Percentiles rank a stretch among this genome's conserved stretches.
These are phyloP conservation scores for Pyrenophora graminea DNA, from an alignment of 2,329 filamentous ascomycete genomes.

Conservation along the genomic window DNA sequence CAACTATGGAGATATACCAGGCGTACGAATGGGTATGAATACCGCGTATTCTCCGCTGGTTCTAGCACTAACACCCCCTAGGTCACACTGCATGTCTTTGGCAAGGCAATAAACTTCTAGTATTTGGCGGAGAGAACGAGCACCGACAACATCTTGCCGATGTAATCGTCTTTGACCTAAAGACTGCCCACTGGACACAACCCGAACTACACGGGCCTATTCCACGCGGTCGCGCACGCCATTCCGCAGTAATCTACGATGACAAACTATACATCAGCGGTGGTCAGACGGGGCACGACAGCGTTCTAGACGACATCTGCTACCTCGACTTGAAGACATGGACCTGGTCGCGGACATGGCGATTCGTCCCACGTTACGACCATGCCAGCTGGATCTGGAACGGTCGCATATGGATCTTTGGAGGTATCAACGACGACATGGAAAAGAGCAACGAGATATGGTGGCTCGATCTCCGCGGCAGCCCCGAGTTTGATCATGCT, in stretches of 20 bases:
- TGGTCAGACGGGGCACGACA: constrained; percentile 92
- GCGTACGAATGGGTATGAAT: constrained; percentile 85
- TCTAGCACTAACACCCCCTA: constrained; percentile 42
- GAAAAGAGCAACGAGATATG: constrained; percentile 94
- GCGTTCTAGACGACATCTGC: constrained; percentile 93
- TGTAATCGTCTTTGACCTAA: constrained; percentile 92
- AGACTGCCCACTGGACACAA: constrained; percentile 93
- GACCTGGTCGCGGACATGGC: constrained; percentile 96
- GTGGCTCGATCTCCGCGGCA: constrained; percentile 95
- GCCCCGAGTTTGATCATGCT: constrained; percentile 77
- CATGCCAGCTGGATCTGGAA: constrained; percentile 94
- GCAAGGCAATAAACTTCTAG: constrained; percentile 90
- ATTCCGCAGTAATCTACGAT: constrained; percentile 92
- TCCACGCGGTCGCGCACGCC: constrained; percentile 86
- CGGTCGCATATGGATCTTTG: constrained; percentile 94
- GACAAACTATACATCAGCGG: constrained; percentile 96
- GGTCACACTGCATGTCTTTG: constrained; percentile 94
- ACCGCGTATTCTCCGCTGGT: not conserved
- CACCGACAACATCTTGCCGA: constrained; percentile 94
- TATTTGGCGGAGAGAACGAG: constrained; percentile 98
- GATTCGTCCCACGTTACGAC: constrained; percentile 91
- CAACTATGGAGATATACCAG: constrained; percentile 97
- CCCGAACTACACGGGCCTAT: constrained; percentile 82
- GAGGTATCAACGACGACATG: constrained; percentile 93
- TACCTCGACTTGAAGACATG: constrained; percentile 96